Percentiles rank a stretch among this genome's conserved stretches.
phyloP scores from a whole-genome alignment of 139 green algal species.

The Haematococcus lacustris region DNA sequence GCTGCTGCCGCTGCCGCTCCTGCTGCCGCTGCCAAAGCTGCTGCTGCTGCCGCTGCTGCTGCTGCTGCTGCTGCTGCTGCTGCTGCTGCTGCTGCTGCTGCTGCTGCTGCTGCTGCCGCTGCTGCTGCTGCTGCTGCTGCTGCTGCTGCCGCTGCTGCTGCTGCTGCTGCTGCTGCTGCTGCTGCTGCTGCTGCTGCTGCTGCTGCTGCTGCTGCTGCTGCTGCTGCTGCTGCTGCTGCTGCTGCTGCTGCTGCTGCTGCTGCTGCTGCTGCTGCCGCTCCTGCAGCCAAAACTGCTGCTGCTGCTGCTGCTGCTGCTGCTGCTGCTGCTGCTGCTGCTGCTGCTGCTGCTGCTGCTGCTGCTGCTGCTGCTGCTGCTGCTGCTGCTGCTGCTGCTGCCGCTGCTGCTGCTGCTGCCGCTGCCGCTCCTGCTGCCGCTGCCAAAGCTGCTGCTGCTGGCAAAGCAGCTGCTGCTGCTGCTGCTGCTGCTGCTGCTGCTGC shows the following conservation, averaged over 20 bases:
- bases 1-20: too few relatives aligned
- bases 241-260: neutral
- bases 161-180: neutral
- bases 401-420: constrained; percentile 1
- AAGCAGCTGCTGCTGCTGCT: too few relatives aligned
- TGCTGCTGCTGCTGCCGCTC: constrained; percentile 1
- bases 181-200: neutral
- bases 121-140: neutral
- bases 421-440: too few relatives aligned
- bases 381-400: neutral
- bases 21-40: too few relatives aligned
- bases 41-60: too few relatives aligned
- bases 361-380: constrained; percentile 1
- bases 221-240: constrained; percentile 1
- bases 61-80: neutral
- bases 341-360: neutral
- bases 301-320: too few relatives aligned
- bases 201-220: constrained; percentile 1
- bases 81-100: neutral
- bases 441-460: too few relatives aligned
- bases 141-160: neutral
- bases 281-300: too few relatives aligned
- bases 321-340: neutral
- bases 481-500: too few relatives aligned
- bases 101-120: neutral